A percentile compares a stretch with the other conserved stretches of the same genome.
phyloP scores from a whole-genome alignment of 2,329 filamentous ascomycete genomes.

The Lecanicillium sp. region DNA sequence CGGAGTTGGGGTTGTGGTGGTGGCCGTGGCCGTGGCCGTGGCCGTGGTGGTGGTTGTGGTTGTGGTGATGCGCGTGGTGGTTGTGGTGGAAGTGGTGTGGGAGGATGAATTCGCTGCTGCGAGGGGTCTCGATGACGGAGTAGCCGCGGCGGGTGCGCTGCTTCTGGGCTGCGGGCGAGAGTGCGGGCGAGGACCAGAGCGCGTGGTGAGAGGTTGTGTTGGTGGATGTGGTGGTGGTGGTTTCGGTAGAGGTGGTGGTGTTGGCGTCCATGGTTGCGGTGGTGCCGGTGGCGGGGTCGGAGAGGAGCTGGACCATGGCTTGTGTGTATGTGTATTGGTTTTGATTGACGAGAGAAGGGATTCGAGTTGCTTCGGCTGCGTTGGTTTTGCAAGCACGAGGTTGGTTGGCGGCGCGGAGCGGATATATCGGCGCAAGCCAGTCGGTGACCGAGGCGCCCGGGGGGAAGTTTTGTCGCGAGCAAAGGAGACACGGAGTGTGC shows the following conservation, averaged over 20 bases:
- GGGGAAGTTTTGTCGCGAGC: no score
- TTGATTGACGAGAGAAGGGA: no score
- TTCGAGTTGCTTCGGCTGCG: no score
- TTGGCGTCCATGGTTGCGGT: background rate
- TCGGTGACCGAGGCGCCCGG: no score
- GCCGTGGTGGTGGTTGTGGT: no score
- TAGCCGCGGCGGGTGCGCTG: constrained; percentile 34
- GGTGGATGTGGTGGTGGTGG: constrained; percentile 8
- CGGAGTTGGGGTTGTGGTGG: constrained; percentile 12
- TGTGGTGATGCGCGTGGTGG: no score
- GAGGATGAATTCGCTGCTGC: no score
- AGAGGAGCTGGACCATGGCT: constrained; percentile 8
- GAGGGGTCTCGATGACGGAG: constrained; percentile 37
- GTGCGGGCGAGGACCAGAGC: background rate
- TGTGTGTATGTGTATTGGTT: constrained; percentile 8
- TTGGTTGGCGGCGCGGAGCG: no score
- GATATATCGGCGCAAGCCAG: no score
- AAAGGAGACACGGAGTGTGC: no score
- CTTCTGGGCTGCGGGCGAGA: background rate
- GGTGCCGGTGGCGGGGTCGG: constrained; percentile 8
- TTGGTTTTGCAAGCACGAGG: no score
- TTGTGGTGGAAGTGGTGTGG: constrained; percentile 12
- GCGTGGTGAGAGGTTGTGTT: background rate
- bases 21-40: no score
- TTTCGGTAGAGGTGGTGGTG: constrained; percentile 23